Evolutionary conservation across 768 basidiomycete genomes (phyloP).

Genomic region (Xerocomellus dryophilus): DNA sequence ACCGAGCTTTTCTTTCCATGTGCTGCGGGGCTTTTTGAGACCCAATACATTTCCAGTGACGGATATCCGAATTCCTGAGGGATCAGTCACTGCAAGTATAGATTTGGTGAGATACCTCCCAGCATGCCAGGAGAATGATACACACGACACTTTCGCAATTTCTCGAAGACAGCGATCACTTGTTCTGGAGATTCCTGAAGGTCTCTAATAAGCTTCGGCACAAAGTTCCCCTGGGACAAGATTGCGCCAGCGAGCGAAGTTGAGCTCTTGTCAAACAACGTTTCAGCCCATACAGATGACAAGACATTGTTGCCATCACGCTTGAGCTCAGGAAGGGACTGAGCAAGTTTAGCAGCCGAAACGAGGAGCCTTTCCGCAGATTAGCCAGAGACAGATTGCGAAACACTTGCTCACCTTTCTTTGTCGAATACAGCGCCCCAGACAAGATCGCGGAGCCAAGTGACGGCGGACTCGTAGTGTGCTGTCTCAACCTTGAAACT

Average conservation of each 20-base stretch:
- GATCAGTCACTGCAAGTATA: slow-evolving; percentile 63
- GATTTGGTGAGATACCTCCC: not conserved
- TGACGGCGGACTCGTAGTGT: slow-evolving; percentile 76
- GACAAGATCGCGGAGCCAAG: slow-evolving; percentile 82
- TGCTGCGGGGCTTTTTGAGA: slow-evolving; percentile 66
- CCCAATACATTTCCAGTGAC: slow-evolving; percentile 83
- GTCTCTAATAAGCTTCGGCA: slow-evolving; percentile 68
- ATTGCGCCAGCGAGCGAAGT: slow-evolving; percentile 67
- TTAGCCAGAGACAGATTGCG: not conserved
- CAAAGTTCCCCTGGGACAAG: slow-evolving; percentile 72
- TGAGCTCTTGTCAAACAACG: slow-evolving; percentile 67
- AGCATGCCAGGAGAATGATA: slow-evolving; percentile 3
- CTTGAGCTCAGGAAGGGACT: slow-evolving; percentile 88
- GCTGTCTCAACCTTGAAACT: slow-evolving; percentile 81
- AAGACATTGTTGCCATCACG: slow-evolving; percentile 83
- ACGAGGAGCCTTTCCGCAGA: slow-evolving; percentile 63
- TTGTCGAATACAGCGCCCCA: slow-evolving; percentile 73
- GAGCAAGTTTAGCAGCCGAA: slow-evolving; percentile 82
- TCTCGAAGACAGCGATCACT: slow-evolving; percentile 72
- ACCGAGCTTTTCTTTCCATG: slow-evolving; percentile 71
- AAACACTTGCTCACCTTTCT: slow-evolving; percentile 54
- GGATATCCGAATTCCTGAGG: slow-evolving; percentile 81
- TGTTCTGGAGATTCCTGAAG: slow-evolving; percentile 70
- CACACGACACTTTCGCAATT: slow-evolving; percentile 67
- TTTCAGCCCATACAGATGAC: slow-evolving; percentile 61